These are phyloP conservation scores for Macrophomina tecta DNA, from an alignment of 2,329 filamentous ascomycete species.

Conservation along the genomic window DNA sequence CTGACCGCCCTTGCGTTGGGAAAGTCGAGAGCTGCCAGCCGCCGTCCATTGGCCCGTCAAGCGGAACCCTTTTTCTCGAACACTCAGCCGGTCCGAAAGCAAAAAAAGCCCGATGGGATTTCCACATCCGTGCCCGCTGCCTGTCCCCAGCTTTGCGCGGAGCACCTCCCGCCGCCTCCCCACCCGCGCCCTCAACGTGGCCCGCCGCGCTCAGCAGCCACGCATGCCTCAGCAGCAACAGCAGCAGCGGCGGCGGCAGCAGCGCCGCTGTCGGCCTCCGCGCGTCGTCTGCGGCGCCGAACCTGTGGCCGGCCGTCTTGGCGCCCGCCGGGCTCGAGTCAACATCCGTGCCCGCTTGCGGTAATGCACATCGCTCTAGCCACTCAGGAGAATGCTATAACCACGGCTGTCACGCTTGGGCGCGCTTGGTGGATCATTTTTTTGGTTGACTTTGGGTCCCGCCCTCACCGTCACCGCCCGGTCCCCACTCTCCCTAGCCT, in stretches of 20 bases:
- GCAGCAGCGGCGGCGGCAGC: background rate
- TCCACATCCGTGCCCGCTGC: slow-evolving; percentile 1
- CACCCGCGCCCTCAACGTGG: slow-evolving; percentile 15
- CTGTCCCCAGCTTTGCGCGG: slow-evolving; percentile 20
- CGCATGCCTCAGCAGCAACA: background rate
- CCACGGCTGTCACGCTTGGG: slow-evolving; percentile 21
- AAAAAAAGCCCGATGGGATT: slow-evolving; percentile 4
- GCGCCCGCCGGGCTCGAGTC: slow-evolving; percentile 15
- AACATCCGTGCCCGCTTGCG: slow-evolving; percentile 17
- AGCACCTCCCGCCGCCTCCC: slow-evolving; percentile 7
- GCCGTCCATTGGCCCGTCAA: slow-evolving; percentile 1
- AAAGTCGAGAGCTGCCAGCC: background rate
- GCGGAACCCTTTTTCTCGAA: slow-evolving; percentile 20
- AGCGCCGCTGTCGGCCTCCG: background rate
- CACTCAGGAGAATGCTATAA: slow-evolving; percentile 24
- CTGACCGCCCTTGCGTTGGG: slow-evolving; percentile 11
- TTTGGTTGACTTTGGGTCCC: slow-evolving; percentile 19
- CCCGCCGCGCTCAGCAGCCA: background rate
- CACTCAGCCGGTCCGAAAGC: slow-evolving; percentile 18
- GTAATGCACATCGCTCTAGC: slow-evolving; percentile 22
- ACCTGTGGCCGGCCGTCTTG: slow-evolving; percentile 2
- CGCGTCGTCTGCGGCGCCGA: background rate
- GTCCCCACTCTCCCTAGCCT: slow-evolving; percentile 17
- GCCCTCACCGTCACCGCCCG: slow-evolving; percentile 14
- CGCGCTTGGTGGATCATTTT: slow-evolving; percentile 17